Base-by-base conservation (phyloP, 208 protist genomes). In the Wallacemonas sp. region DNA sequence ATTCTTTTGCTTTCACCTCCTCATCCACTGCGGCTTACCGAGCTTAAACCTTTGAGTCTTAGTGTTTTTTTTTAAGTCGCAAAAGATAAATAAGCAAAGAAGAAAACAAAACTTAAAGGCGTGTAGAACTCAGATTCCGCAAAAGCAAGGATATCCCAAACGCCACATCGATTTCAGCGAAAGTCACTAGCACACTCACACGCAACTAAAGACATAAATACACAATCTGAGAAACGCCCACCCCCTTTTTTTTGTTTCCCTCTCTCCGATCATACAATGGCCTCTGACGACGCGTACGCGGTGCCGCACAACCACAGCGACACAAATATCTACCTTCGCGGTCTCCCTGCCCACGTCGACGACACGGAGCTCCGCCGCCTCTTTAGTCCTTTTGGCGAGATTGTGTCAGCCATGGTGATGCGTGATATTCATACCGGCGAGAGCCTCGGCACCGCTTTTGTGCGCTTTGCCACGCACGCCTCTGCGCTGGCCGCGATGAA, bases 391-490 rank as follows among this genome's bases (percentile, higher is more conserved):
- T 77, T 62, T 36, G 75, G 75, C 19, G 53, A 47, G 24, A 69
- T 80, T 39, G 21, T 72, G 0, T 72, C 62, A 4, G 49, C 59
- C 1, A 67, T 58, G 33, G 55, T 80, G 54, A 80, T 80, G 75
- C 70, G 67, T 12, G 68, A 84, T 46, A 84, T 86, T 62, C 80
- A 82, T 53, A 86, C 80, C 1, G 80, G 80, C n/a, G 60, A 78
- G 34, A 82, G 68, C 30, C 71, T 79, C 19, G 75, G 80, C 34
- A 86, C 51, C 14, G 80, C 75, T 0, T 86, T 86, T 79, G 75
- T 86, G 60, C 75, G 76, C 31, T 86, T 70, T 38, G 47, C 63
- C 26, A 61, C 54, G 2, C 56, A 60, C 19, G 66, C 75, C 41
- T 26, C 66, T 22, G 80, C 80, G 3, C 24, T 34, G 2, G 19